These are phyloP conservation scores for Smallanthus sonchifolius DNA, from an alignment of 129 eudicot genomes.

Conservation along the genomic window DNA sequence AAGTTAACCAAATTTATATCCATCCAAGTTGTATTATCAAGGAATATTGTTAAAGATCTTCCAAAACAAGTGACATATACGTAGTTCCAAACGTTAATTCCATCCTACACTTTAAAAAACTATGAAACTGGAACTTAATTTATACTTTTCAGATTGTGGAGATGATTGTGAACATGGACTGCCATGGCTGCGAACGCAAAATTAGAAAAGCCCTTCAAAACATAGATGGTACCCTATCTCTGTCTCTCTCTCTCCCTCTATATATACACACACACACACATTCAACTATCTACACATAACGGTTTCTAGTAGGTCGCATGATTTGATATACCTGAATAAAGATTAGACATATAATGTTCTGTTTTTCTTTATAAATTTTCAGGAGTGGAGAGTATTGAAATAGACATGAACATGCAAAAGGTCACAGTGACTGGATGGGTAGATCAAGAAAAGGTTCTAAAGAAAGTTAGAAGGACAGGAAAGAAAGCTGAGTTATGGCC, in stretches of 20 bases:
- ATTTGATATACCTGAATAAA: neutral
- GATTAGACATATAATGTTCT: too few species aligned
- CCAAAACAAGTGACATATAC: neutral
- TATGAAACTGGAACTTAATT: neutral
- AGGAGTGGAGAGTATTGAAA: constrained; percentile 76
- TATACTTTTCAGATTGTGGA: constrained; percentile 60
- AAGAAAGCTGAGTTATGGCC: constrained; percentile 79
- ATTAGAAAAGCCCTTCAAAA: constrained; percentile 64
- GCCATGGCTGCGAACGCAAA: constrained; percentile 77
- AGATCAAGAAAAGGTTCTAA: constrained; percentile 57
- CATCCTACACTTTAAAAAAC: neutral
- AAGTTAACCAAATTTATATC: constrained; percentile 16
- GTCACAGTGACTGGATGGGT: constrained; percentile 76
- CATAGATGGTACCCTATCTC: constrained; percentile 46
- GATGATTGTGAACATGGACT: constrained; percentile 85
- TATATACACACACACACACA: neutral
- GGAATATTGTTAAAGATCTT: neutral
- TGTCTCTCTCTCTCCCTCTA: neutral
- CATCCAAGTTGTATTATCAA: neutral
- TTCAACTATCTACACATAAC: neutral
- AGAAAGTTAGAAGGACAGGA: constrained; percentile 57
- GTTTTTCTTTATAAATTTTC: neutral
- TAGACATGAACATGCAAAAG: constrained; percentile 81
- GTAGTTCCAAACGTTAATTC: neutral
- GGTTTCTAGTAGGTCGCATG: neutral